phyloP scores from a whole-genome alignment of 495 filamentous ascomycete genomes.

The Acidomyces sp. region DNA sequence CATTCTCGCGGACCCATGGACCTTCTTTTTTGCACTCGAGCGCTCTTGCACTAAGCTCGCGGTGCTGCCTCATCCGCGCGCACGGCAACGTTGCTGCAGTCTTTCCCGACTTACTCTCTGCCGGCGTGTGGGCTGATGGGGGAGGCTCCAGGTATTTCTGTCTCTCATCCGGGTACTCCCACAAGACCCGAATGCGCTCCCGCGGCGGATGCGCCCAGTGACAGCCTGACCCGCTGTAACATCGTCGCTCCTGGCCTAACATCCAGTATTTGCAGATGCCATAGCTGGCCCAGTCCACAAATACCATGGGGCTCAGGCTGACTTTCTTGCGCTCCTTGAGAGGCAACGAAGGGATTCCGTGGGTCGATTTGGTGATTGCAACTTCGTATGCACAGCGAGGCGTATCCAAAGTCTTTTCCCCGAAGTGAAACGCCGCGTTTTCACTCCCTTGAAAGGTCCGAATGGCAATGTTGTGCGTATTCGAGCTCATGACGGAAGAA shows the following conservation, averaged over 20 bases:
- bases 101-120: neutral
- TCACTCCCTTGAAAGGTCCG: neutral
- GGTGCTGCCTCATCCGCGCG: no score
- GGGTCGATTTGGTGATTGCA: no score
- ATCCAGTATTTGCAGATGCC: slow-evolving; percentile 18
- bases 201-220: slow-evolving; percentile 4
- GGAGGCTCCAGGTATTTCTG: slow-evolving; percentile 2
- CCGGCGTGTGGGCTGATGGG: neutral
- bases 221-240: slow-evolving; percentile 2
- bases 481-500: no score
- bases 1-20: no score
- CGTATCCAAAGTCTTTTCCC: no score
- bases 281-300: slow-evolving; percentile 6
- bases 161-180: neutral
- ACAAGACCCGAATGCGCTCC: neutral
- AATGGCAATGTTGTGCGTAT: neutral
- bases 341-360: neutral
- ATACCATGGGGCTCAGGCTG: slow-evolving; percentile 5
- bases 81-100: no score
- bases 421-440: no score
- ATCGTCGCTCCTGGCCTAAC: slow-evolving; percentile 1
- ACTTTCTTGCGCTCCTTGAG: neutral
- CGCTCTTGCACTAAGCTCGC: no score
- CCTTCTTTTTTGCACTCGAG: no score
- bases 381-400: no score